A percentile compares a stretch with the other conserved stretches of the same genome.
These are phyloP conservation scores for Cryptosporidium meleagridis DNA, from an alignment of 169 alveolate species.

Conservation along the genomic window DNA sequence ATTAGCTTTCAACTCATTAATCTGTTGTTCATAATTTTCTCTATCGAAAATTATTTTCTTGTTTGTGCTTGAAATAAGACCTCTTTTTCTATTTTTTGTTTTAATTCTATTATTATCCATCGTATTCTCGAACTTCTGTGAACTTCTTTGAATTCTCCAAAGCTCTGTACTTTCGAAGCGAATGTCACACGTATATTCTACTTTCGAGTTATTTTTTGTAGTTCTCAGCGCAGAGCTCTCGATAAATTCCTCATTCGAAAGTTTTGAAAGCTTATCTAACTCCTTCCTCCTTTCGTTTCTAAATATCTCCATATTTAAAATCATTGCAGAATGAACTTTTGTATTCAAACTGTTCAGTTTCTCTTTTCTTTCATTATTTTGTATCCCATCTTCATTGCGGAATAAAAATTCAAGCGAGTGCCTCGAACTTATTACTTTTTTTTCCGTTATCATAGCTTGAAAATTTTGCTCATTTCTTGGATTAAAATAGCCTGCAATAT, in stretches of 20 bases:
- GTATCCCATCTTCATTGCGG: background rate
- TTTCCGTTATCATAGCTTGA: background rate
- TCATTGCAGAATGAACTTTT: constrained; percentile 42
- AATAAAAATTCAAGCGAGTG: constrained; percentile 2
- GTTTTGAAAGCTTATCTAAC: background rate
- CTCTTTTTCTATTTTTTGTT: constrained; percentile 7
- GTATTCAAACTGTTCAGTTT: background rate
- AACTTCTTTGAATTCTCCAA: constrained; percentile 6
- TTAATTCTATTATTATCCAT: background rate
- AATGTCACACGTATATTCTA: background rate
- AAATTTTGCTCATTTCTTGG: background rate
- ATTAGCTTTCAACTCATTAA: constrained; percentile 1
- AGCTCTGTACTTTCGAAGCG: constrained; percentile 14
- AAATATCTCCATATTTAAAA: constrained; percentile 31
- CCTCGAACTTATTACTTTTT: background rate
- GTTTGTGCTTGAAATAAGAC: background rate
- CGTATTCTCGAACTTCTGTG: background rate
- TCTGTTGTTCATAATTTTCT: constrained; percentile 50
- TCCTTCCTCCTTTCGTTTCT: constrained; percentile 38
- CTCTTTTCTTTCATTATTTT: background rate
- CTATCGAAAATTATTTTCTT: constrained; percentile 12
- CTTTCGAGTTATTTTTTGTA: background rate
- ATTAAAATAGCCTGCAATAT: background rate
- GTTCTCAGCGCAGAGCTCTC: constrained; percentile 19
- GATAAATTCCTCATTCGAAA: constrained; percentile 2